Evolutionary conservation across 208 protist species (phyloP), one percentile per base, ranked within the genome.

Genomic region (Wallacemonas sp.): DNA sequence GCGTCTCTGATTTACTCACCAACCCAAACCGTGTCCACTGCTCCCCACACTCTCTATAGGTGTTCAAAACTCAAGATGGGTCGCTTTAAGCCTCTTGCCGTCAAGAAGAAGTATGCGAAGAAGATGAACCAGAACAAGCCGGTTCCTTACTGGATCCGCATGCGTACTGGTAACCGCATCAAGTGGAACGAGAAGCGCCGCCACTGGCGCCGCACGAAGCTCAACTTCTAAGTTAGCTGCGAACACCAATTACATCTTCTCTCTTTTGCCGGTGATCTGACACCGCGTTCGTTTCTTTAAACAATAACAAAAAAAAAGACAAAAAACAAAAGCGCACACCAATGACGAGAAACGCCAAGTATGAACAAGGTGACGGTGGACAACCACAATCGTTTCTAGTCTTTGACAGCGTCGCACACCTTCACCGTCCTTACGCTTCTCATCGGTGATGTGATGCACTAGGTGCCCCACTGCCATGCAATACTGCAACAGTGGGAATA

Each of bases 141-240:
- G 36, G 84, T 97, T 36, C 94, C 94, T 44, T 97, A 95, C 80
- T 98, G 87, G 86, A 92, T 97, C 64, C 90, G 94, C 63, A 81
- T 98, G 32, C 89, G 85, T 69, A 97, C 90, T 24, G 92, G 85
- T 48, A 97, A 96, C 71, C 83, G 79, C 69, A 94, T 97, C 68
- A 92, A 93, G 81, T 98, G 91, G 84, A 98, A 98, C 78, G 87
- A 93, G 73, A 98, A 98, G 88, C 89, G 94, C 80, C 91, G 94
- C 73, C 91, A 98, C 85, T 98, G 94, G 94, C 89, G 92, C 73
- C 91, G 94, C 83, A 97, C 92, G 65, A 98, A 98, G 89, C 88
- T 98, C 61, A 83, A 93, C 83, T 96, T 84, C 68, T 95, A 91
- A 85, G 46, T 21, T 64, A 53, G 30, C 33, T 38, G 5, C 19